A percentile compares a stretch with the other conserved stretches of the same genome.
Evolutionary conservation across 345 rosid species (phyloP).

Genomic region (Rhodamnia argentea): DNA sequence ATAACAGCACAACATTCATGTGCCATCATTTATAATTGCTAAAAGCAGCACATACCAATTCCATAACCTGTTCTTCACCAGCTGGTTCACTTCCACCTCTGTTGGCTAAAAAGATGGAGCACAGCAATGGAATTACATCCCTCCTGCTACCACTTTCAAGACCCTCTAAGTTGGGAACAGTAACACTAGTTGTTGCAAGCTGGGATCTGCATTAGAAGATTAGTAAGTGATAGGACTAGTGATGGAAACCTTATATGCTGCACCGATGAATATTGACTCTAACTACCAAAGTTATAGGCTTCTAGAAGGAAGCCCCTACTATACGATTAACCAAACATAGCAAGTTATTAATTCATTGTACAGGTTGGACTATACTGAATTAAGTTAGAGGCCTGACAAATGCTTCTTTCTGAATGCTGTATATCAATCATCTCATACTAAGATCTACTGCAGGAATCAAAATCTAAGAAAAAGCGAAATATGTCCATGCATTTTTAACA

Average conservation of each 20-base stretch:
- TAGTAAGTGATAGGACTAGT: not conserved
- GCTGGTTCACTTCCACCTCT: slow-evolving; percentile 53
- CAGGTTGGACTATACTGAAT: not conserved
- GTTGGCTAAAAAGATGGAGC: slow-evolving; percentile 80
- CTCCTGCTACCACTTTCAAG: slow-evolving; percentile 27
- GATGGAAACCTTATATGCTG: not conserved
- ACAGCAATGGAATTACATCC: slow-evolving; percentile 66
- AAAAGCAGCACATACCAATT: slow-evolving; percentile 47
- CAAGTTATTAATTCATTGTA: not conserved
- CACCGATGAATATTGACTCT: not conserved
- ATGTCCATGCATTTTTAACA: not conserved
- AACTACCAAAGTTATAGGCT: not conserved
- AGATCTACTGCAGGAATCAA: not conserved
- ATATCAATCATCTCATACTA: not conserved
- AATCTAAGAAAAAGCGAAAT: not conserved
- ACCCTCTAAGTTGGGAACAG: slow-evolving; percentile 39
- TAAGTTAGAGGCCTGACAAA: not conserved
- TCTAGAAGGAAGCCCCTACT: not conserved
- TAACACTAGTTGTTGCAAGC: slow-evolving; percentile 66
- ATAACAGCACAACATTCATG: not conserved
- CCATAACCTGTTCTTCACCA: slow-evolving; percentile 40
- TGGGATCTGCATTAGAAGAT: slow-evolving; percentile 43
- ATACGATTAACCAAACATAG: not conserved
- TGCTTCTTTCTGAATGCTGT: not conserved
- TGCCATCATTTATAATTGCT: not conserved